Evolutionary conservation across 352 stramenopile species (phyloP).

Genomic region (Phytophthora sp.): DNA sequence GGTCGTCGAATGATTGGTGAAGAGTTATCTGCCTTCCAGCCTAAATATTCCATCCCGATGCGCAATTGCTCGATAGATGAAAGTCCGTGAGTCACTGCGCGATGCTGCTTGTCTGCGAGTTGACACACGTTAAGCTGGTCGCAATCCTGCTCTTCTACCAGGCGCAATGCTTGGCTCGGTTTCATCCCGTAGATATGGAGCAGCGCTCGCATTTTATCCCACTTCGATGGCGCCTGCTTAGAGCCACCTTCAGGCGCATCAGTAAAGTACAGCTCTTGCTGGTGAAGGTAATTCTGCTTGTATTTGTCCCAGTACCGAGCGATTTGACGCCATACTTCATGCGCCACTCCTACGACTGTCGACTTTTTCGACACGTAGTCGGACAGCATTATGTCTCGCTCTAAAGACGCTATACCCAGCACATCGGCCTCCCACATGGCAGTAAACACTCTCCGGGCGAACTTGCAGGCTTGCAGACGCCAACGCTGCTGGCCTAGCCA

Average conservation of each 20-base stretch:
- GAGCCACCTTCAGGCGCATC: slow-evolving; percentile 22
- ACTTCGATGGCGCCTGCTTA: slow-evolving; percentile 34
- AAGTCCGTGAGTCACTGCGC: slow-evolving; percentile 25
- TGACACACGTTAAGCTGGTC: slow-evolving; percentile 7
- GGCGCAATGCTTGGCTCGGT: slow-evolving; percentile 36
- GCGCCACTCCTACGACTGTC: slow-evolving; percentile 47
- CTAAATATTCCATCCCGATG: slow-evolving; percentile 50
- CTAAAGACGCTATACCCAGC: slow-evolving; percentile 15
- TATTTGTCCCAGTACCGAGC: slow-evolving; percentile 65
- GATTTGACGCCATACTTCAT: slow-evolving; percentile 68
- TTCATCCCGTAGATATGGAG: slow-evolving; percentile 69
- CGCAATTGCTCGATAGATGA: slow-evolving; percentile 34
- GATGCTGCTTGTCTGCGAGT: slow-evolving; percentile 38
- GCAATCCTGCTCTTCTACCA: slow-evolving; percentile 31
- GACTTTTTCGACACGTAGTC: slow-evolving; percentile 48
- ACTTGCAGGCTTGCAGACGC: slow-evolving; percentile 51
- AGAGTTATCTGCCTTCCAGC: neutral
- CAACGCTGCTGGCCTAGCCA: slow-evolving; percentile 43
- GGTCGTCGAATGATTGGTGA: slow-evolving; percentile 33
- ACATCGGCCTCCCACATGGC: slow-evolving; percentile 59
- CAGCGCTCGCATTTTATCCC: slow-evolving; percentile 39
- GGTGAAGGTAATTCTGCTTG: slow-evolving; percentile 69
- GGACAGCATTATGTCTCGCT: slow-evolving; percentile 45
- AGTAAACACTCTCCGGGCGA: slow-evolving; percentile 64
- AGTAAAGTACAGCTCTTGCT: slow-evolving; percentile 64